Base-by-base conservation (phyloP, 495 filamentous ascomycete genomes). In the Neurospora sp. region DNA sequence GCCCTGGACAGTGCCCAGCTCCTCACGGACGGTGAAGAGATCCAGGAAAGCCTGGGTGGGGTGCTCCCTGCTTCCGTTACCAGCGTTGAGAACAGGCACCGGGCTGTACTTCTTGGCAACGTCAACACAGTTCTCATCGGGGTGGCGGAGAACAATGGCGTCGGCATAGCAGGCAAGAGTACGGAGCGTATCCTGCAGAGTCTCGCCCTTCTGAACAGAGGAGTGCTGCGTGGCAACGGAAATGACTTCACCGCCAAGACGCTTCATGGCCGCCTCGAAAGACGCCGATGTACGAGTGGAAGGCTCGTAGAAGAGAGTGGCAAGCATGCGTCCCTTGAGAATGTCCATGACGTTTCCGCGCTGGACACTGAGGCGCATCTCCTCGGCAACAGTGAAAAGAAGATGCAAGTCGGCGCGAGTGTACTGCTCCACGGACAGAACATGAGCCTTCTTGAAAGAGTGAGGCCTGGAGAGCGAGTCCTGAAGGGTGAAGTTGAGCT, bases 11-110 rank as follows among this genome's bases (percentile, higher is more conserved):
- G 93, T 97, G 72, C 96, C 96, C 24, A 98, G 87, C 83, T 99
- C 96, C 83, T 99, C 94, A 71, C 96, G 91, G 81, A 99, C 98
- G 43, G 96, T 99, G 87, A 97, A 98, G 75, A 99, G 89, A 78
- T 99, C 96, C n/a, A 98, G 87, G 89, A 99, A 94, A 5, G 96
- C 96, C 83, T 99, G 96, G 0, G 96, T 98, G 4, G 96, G 96
- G 82, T 99, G 96, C 84, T 99, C 96, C 76, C 92, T 88, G 81
- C 91, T 92, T 73, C 96, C 96, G 80, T 98, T 99, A 69, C 96
- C 96, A 76, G 93, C 96, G 79, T 99, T 99, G 85, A 99, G 94
- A 79, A 99, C 89, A 2, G 96, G 96, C 2, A 97, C 93, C 36
- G 89, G 89, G 45, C 92, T 93, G 84, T 90, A 97, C 81, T 93